Evolutionary conservation across 345 rosid species (phyloP).

Genomic region (Lepidium didymum): DNA sequence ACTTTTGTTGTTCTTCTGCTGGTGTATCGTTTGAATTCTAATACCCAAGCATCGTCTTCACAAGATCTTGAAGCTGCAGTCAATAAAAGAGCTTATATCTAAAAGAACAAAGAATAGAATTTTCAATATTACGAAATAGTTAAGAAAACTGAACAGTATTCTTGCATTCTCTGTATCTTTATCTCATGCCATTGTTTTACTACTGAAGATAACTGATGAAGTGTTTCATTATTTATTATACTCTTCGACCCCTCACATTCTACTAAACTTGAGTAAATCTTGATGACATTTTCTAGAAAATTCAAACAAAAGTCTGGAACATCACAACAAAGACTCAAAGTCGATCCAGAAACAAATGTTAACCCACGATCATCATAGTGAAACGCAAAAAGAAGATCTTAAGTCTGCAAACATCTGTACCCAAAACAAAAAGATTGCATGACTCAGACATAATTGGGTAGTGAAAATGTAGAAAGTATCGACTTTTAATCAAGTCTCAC

Average conservation of each 20-base stretch:
- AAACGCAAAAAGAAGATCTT: too few relatives aligned
- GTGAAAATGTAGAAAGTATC: too few relatives aligned
- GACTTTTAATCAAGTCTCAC: too few relatives aligned
- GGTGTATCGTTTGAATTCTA: conserved; percentile 98
- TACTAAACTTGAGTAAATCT: conserved; percentile 50
- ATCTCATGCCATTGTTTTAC: conserved; percentile 46
- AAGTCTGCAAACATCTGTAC: too few relatives aligned
- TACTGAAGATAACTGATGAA: conserved; percentile 40
- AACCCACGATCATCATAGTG: too few relatives aligned
- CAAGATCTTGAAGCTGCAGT: conserved; percentile 93
- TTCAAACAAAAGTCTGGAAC: too few relatives aligned
- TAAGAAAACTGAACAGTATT: conserved; percentile 28
- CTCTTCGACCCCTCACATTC: conserved; percentile 45
- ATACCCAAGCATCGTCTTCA: conserved; percentile 71
- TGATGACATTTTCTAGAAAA: conserved; percentile 35
- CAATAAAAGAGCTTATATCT: neutral
- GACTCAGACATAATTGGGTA: too few relatives aligned
- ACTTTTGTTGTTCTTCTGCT: conserved; percentile 77
- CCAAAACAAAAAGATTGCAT: too few relatives aligned
- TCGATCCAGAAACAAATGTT: too few relatives aligned
- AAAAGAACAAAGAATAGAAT: neutral
- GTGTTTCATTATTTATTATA: conserved; percentile 46
- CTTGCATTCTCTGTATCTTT: conserved; percentile 79
- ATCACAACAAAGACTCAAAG: too few relatives aligned
- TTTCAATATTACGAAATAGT: neutral